Conservation (phyloP, 164 flowering plant species). For the Santalum album region DNA sequence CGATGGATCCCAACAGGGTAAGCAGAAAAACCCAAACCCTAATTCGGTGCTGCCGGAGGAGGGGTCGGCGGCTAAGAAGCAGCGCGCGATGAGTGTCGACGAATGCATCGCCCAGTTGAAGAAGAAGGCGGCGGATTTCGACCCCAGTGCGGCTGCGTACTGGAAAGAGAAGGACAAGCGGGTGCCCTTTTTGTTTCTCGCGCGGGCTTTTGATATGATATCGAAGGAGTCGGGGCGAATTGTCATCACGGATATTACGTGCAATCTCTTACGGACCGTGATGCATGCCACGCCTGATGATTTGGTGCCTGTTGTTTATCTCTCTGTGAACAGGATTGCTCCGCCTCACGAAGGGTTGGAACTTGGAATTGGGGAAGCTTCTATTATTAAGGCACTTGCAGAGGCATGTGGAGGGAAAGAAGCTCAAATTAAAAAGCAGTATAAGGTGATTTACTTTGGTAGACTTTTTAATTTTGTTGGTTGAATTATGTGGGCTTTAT, state of each 20-base stretch:
- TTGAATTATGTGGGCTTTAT: no score
- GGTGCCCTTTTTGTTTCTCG: constrained; percentile 81
- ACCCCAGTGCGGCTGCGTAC: constrained; percentile 44
- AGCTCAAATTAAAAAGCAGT: constrained; percentile 52
- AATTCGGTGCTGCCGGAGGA: neutral
- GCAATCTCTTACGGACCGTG: constrained; percentile 83
- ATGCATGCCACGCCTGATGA: constrained; percentile 76
- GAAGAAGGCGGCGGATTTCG: constrained; percentile 55
- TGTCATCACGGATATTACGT: constrained; percentile 65
- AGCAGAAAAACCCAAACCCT: neutral
- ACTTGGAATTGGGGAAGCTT: constrained; percentile 92
- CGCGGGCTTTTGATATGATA: constrained; percentile 65
- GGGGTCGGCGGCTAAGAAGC: constrained; percentile 17
- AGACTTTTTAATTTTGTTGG: no score
- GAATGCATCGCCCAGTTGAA: constrained; percentile 39
- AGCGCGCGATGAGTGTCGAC: constrained; percentile 12
- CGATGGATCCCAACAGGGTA: neutral
- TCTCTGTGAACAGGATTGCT: constrained; percentile 73
- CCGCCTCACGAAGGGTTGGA: constrained; percentile 89
- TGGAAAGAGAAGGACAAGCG: constrained; percentile 62
- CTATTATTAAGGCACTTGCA: constrained; percentile 75
- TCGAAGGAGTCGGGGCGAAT: constrained; percentile 70
- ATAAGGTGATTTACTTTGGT: constrained; percentile 39
- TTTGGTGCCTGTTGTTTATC: constrained; percentile 56
- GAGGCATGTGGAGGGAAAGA: constrained; percentile 89